Evolutionary conservation across 2,329 filamentous ascomycete genomes (phyloP).

Genomic region (Phyllosticta ampelicida): DNA sequence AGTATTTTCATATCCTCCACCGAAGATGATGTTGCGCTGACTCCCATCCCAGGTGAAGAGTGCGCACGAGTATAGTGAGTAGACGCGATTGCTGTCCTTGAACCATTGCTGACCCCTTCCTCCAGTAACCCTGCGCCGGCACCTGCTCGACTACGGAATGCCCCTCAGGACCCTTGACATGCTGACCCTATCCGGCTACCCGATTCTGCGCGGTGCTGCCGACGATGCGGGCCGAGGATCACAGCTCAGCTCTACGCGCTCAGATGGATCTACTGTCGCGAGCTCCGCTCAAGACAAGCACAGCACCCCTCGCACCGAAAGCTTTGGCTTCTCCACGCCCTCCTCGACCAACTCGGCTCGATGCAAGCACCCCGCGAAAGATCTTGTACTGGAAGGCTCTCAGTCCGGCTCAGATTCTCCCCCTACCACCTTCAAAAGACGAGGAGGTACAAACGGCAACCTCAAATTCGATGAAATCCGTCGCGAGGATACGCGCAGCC

Average conservation of each 20-base stretch:
- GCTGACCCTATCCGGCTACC: not conserved
- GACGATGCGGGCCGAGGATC: not conserved
- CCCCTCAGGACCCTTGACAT: not conserved
- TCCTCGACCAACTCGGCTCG: not conserved
- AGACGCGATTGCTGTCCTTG: not conserved
- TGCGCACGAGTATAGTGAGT: not conserved
- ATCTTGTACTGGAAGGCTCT: not conserved
- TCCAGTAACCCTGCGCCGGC: not conserved
- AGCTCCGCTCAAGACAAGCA: not conserved
- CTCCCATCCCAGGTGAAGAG: not conserved
- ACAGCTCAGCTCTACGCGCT: not conserved
- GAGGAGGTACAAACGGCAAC: not conserved
- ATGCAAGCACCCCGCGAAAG: not conserved
- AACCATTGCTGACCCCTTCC: not conserved
- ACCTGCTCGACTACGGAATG: not conserved
- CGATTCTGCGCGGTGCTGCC: not conserved
- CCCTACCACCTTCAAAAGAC: not conserved
- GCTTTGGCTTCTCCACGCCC: not conserved
- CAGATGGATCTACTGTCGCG: not conserved
- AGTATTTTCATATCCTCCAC: constrained; percentile 11
- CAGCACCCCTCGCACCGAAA: not conserved
- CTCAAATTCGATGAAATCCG: not conserved
- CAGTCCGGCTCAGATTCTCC: not conserved
- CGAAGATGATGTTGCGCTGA: not conserved
- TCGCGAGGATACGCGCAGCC: constrained; percentile 37